Evolutionary conservation across 1,139 yeast species (phyloP), one percentile per base, ranked within the genome.

Genomic region (Suhomyces kunorum): DNA sequence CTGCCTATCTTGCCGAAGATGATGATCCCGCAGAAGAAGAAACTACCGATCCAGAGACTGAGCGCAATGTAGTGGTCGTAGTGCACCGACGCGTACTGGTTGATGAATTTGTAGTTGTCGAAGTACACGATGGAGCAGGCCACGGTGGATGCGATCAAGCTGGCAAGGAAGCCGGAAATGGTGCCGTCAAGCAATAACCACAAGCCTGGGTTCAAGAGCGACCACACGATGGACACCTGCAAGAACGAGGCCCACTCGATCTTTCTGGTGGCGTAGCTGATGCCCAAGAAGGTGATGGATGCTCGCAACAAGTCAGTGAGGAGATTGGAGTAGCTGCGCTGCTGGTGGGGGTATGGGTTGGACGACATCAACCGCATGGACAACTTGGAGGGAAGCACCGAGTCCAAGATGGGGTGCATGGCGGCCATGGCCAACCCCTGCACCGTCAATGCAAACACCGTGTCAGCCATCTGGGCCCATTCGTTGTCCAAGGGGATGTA

Each of bases 131-230:
- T 56, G 15, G 64, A 48, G 51, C 78, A 66, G 1, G 74, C 68
- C 18, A 64, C 63, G 8, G 64, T 46, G 3, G 83, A 74, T 7
- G 73, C 63, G 2, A 63, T 36, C 7, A 72, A 49, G 37, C 81
- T 69, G 6, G 78, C 69, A 19, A 80, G 45, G 40, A 87, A 76
- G 27, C 94, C 90, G 36, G 79, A 76, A 9, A 79, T 52, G 1
- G 95, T 80, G 2, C 89, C 84, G 59, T 89, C 97, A 41, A 88
- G 71, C 34, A 86, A 66, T 43, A 81, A 64, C 96, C 97, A 89
- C 44, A 89, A 67, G 12, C 87, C 80, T 1, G 94, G 85, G 62
- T 86, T 87, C 43, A 87, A 71, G 37, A 83, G 66, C 4, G 85
- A 75, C 88, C 95, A 87, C 6, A 84, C 76, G 32, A 80, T 69